Percentiles rank a stretch among this genome's conserved stretches.
Evolutionary conservation across 139 green algal species (phyloP).

Genomic region (Pedinophyceae sp.): DNA sequence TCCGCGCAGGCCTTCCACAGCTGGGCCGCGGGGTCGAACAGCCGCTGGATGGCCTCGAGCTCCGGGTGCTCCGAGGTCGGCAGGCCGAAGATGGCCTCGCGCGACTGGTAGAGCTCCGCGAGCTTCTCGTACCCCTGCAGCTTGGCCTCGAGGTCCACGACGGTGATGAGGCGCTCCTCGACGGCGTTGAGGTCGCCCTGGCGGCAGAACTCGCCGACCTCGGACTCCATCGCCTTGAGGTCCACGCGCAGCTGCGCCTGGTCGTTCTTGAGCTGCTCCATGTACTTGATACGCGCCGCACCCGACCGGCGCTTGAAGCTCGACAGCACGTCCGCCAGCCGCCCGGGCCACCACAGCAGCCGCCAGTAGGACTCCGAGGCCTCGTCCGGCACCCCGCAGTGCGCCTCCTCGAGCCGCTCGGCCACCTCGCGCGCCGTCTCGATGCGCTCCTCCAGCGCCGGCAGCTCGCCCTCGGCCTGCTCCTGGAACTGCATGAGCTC

Average conservation of each 20-base stretch:
- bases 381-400: slow-evolving; percentile 17
- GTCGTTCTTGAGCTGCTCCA: slow-evolving; percentile 23
- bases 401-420: slow-evolving; percentile 21
- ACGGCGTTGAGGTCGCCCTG: slow-evolving; percentile 37
- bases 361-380: slow-evolving; percentile 29
- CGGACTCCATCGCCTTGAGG: slow-evolving; percentile 12
- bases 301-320: slow-evolving; percentile 10
- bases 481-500: slow-evolving; percentile 23
- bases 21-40: slow-evolving; percentile 32
- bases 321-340: slow-evolving; percentile 19
- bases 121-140: slow-evolving; percentile 18
- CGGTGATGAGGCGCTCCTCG: not conserved
- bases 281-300: slow-evolving; percentile 14
- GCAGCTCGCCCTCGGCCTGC: slow-evolving; percentile 30
- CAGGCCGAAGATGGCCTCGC: slow-evolving; percentile 52
- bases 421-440: slow-evolving; percentile 6
- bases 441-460: slow-evolving; percentile 25
- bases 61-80: slow-evolving; percentile 31
- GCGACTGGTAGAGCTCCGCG: slow-evolving; percentile 40
- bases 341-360: slow-evolving; percentile 36
- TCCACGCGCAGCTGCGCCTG: slow-evolving; percentile 11
- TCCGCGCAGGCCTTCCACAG: slow-evolving; percentile 31
- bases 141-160: slow-evolving; percentile 35
- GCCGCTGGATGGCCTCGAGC: slow-evolving; percentile 23
- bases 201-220: slow-evolving; percentile 36